phyloP scores from a whole-genome alignment of 805 yeast genomes.

The Wickerhamomyces mucosus region DNA sequence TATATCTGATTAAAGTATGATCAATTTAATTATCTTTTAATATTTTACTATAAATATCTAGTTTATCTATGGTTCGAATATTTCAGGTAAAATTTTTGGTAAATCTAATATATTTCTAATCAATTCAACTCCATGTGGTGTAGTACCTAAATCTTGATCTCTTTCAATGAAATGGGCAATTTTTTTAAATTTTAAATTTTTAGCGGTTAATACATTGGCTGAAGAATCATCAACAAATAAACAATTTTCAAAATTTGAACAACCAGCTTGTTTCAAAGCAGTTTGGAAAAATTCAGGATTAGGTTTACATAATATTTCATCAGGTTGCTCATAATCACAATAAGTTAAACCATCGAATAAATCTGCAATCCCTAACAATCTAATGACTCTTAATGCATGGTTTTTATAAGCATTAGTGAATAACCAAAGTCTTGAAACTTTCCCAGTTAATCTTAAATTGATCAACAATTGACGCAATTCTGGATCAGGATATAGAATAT shows the following conservation, averaged over 20 bases:
- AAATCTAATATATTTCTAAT: slow-evolving; percentile 51
- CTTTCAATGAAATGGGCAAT: slow-evolving; percentile 71
- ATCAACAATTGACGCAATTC: slow-evolving; percentile 43
- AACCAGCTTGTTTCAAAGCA: slow-evolving; percentile 59
- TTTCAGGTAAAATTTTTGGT: slow-evolving; percentile 17
- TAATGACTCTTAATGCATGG: slow-evolving; percentile 77
- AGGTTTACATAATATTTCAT: slow-evolving; percentile 83
- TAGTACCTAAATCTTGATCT: slow-evolving; percentile 35
- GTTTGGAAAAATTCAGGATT: slow-evolving; percentile 56
- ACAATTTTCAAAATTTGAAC: slow-evolving; percentile 35
- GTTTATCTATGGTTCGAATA: slow-evolving; percentile 7
- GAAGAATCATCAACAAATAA: slow-evolving; percentile 87
- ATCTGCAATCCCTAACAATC: slow-evolving; percentile 82
- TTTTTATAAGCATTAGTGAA: slow-evolving; percentile 91
- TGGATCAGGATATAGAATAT: slow-evolving; percentile 57
- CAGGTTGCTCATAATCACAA: slow-evolving; percentile 62
- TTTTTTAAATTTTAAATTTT: slow-evolving; percentile 58
- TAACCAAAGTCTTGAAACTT: slow-evolving; percentile 75
- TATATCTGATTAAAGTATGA: too few relatives aligned
- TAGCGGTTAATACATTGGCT: slow-evolving; percentile 68
- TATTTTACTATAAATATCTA: too few relatives aligned
- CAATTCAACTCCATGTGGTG: slow-evolving; percentile 37
- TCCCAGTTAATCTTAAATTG: slow-evolving; percentile 31
- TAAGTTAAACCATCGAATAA: slow-evolving; percentile 88
- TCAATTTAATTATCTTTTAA: too few relatives aligned